Base-by-base conservation (phyloP, 2,329 filamentous ascomycete genomes). In the Venturia effusa region DNA sequence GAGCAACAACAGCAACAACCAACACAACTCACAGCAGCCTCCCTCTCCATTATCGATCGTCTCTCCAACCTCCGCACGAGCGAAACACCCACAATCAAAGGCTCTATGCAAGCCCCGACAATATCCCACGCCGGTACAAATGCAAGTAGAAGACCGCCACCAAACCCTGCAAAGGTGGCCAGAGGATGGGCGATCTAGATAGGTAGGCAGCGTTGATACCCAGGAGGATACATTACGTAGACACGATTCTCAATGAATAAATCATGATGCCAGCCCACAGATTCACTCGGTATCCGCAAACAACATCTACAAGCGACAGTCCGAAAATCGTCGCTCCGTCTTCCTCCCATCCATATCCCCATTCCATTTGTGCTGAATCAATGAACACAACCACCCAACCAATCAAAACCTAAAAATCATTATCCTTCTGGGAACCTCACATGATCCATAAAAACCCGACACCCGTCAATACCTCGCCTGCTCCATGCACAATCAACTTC, bases 81-180 rank as follows among this genome's bases (percentile, higher is more conserved):
- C 37, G 40, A 45, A 3, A 40, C 61, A 8, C 41, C 24, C 11
- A 62, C 45, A 37, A 24, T 22, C 13, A 54, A 37, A 39, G 61
- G 30, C 40, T 54, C 30, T 6, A 27, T 34, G n/a, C 32, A 34
- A 57, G 30, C 51, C 15, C 51, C 27, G n/a, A 57, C 51, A 22
- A 57, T 57, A 30, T 62, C 61, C 7, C 24, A 48, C 15, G 61
- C 61, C 17, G 61, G 61, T 17, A 62, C 61, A 51, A n/a, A n/a
- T 7, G 30, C 40, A 15, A 34, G 27, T 34, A 62, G 61, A 48
- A 40, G 61, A 62, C 61, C 61, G 32, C 61, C 61, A 22, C 40
- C 61, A 13, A 62, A 62, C 19, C 61, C 61, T n/a, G 61, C 45
- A n/a, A 62, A 62, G 13, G 61, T 62, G 13, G 61, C 61, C 10